Conservation (phyloP, 768 basidiomycete species). For the Strobilomyces dryophilus region DNA sequence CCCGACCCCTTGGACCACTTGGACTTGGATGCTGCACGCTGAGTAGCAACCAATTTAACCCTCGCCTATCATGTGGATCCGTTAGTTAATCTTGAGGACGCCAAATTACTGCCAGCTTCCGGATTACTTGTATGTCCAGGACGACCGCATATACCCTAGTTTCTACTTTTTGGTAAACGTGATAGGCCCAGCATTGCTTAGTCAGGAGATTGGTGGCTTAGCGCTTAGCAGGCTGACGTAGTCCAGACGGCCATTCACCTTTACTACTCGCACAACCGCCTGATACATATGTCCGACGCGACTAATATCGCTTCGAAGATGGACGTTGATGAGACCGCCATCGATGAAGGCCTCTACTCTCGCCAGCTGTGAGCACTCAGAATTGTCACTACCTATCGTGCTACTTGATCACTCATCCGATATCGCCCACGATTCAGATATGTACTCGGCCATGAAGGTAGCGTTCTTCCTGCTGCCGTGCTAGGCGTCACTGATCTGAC, state of each 20-base stretch:
- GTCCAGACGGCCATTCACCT: slow-evolving; percentile 1
- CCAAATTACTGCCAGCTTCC: not conserved
- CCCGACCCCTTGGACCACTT: no score
- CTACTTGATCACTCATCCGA: slow-evolving; percentile 15
- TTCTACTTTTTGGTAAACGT: not conserved
- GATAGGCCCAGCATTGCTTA: slow-evolving; percentile 6
- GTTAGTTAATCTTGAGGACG: not conserved
- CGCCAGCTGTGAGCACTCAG: slow-evolving; percentile 73
- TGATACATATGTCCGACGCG: slow-evolving; percentile 33
- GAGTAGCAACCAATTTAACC: no score
- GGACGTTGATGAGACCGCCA: slow-evolving; percentile 83
- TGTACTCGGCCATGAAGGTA: slow-evolving; percentile 95
- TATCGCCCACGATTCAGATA: slow-evolving; percentile 50
- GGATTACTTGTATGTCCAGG: not conserved
- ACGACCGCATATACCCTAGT: not conserved
- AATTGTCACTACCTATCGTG: slow-evolving; percentile 12
- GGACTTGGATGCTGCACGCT: no score
- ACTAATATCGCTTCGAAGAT: slow-evolving; percentile 47
- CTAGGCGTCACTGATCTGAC: slow-evolving; percentile 15
- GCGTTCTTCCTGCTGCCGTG: not conserved
- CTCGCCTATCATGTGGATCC: not conserved
- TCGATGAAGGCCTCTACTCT: slow-evolving; percentile 92
- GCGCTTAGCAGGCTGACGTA: not conserved
- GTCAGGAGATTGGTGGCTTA: slow-evolving; percentile 11
- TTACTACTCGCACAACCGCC: slow-evolving; percentile 2